Conservation (phyloP, 176 grass and related monocot species). For the Thinopyrum elongatum region DNA sequence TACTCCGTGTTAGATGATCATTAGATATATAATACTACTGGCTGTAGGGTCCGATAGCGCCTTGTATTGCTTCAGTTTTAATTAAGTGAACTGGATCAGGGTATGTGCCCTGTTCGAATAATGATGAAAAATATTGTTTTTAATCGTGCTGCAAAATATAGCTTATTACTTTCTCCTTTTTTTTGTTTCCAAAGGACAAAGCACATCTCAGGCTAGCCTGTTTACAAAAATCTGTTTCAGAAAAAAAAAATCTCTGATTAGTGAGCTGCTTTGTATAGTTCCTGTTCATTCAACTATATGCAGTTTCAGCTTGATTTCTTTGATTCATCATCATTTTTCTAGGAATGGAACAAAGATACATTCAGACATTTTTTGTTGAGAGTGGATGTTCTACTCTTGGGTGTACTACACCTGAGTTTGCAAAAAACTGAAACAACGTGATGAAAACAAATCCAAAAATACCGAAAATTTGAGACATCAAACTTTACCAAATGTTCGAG, state of each 20-base stretch:
- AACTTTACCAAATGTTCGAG: too few species aligned
- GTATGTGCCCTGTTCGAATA: neutral
- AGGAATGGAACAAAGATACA: neutral
- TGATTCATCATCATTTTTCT: neutral
- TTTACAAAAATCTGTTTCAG: too few species aligned
- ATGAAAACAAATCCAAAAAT: too few species aligned
- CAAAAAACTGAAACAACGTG: too few species aligned
- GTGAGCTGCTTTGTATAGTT: neutral
- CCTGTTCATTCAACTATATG: neutral
- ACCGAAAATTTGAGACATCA: too few species aligned
- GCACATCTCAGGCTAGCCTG: neutral
- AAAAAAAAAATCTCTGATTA: too few species aligned
- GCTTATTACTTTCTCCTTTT: neutral
- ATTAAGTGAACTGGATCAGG: neutral
- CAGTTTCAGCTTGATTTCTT: neutral
- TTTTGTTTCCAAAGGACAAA: neutral
- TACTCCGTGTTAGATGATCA: neutral
- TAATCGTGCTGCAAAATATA: neutral
- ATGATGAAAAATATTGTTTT: neutral
- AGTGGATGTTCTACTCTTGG: too few species aligned
- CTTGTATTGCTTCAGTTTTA: neutral
- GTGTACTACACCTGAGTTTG: too few species aligned
- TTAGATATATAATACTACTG: neutral
- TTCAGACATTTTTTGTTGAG: neutral
- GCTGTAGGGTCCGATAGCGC: neutral